Conservation (phyloP, 2,329 filamentous ascomycete species). For the Coniosporium tulheliwenetii region DNA sequence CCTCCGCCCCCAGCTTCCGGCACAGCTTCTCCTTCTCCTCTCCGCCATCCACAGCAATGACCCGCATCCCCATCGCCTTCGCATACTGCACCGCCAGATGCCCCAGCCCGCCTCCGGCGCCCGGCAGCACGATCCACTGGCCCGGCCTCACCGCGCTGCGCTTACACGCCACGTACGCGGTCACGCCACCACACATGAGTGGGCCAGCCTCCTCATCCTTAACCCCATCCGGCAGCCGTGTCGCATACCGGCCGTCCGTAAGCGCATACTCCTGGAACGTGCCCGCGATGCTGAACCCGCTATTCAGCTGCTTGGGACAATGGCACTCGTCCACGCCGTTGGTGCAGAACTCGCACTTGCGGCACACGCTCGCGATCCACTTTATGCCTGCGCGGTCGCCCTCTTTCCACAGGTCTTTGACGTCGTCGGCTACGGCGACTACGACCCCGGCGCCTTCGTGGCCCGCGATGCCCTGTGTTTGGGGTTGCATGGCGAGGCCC, state of each 20-base stretch:
- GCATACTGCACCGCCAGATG: slow-evolving; percentile 16
- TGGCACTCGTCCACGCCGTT: slow-evolving; percentile 20
- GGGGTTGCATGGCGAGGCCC: slow-evolving; percentile 13
- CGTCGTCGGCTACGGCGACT: slow-evolving; percentile 10
- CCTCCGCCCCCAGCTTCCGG: slow-evolving; percentile 20
- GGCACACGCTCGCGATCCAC: slow-evolving; percentile 12
- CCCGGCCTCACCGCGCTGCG: slow-evolving; percentile 18
- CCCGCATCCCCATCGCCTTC: slow-evolving; percentile 17
- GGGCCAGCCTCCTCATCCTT: slow-evolving; percentile 20
- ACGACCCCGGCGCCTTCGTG: slow-evolving; percentile 16
- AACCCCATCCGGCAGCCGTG: slow-evolving; percentile 19
- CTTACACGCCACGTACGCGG: slow-evolving; percentile 16
- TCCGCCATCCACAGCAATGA: slow-evolving; percentile 23
- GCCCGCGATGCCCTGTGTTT: slow-evolving; percentile 12
- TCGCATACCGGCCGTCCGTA: slow-evolving; percentile 19
- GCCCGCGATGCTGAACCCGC: slow-evolving; percentile 20
- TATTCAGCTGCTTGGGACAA: slow-evolving; percentile 19
- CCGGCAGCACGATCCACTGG: slow-evolving; percentile 22
- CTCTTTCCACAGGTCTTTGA: slow-evolving; percentile 11
- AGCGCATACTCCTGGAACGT: slow-evolving; percentile 22
- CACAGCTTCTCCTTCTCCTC: slow-evolving; percentile 19
- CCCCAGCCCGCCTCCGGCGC: slow-evolving; percentile 18
- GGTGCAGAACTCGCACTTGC: slow-evolving; percentile 15
- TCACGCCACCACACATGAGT: slow-evolving; percentile 23
- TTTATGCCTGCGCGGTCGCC: slow-evolving; percentile 18